Base-by-base conservation (phyloP, 139 green algal species). In the Chlorella sorokiniana region DNA sequence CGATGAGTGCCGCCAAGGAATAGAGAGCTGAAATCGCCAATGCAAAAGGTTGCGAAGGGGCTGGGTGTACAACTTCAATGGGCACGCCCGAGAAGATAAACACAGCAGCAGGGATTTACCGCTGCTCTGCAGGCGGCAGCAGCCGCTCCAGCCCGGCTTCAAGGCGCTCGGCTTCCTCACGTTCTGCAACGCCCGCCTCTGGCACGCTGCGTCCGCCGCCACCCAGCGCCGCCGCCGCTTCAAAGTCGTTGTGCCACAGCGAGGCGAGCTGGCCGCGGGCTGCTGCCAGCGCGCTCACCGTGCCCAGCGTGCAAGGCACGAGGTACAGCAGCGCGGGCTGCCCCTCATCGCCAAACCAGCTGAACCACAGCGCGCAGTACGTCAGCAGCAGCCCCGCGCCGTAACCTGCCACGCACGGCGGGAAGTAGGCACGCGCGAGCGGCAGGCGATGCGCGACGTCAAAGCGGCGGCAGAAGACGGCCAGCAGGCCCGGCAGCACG, bases 241-340 rank as follows among this genome's bases (percentile, higher is more conserved):
- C 68, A 41, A 82, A 48, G 63, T 87, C 62, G 20, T 70, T 54
- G 10, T 25, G 6, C 89, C 87, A 92, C 81, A 95, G 87, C 14
- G 73, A n/a, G 27, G 18, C 5, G 16, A 96, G 62, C 61, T 97
- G 81, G 18, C 88, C 87, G 1, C 93, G 76, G 33, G 22, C 52
- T 62, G 51, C 70, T 29, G 78, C 87, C 44, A 93, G 69, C 18
- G 83, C 35, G 73, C 88, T n/a, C 31, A 93, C 71, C 1, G 81
- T 82, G 2, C 90, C 92, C 7, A 99, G 83, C 31, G 91, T 98
- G 81, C 90, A 95, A 1, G 96, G 96, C 25, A 98, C 92, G 22
- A 99, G 72, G 70, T 99, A 99, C 45, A 98, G 86, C 80, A 99
- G 91, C 33, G 96, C 95, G 3, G 96, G 96, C 85, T 99, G 96